These are phyloP conservation scores for Apiospora sp. DNA, from an alignment of 2,329 filamentous ascomycete species.

Conservation along the genomic window DNA sequence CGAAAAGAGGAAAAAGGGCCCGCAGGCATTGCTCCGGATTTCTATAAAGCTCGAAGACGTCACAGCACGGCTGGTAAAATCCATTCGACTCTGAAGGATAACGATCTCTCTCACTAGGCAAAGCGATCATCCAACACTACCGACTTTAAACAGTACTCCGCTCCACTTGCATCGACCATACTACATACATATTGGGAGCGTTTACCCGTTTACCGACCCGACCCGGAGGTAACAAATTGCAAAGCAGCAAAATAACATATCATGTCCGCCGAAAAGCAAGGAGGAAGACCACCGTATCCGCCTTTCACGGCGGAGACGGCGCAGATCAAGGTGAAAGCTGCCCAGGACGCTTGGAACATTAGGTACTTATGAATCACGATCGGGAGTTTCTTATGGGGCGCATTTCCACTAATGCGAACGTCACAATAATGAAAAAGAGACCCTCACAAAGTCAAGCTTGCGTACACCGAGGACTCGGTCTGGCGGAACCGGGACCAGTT, in stretches of 20 bases:
- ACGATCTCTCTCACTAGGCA: background rate
- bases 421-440: constrained; percentile 54
- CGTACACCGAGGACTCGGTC: constrained; percentile 78
- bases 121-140: background rate
- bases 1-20: background rate
- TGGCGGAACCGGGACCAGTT: constrained; percentile 83
- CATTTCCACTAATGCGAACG: background rate
- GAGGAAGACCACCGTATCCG: constrained; percentile 59
- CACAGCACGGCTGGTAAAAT: background rate
- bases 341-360: constrained; percentile 85
- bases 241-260: background rate
- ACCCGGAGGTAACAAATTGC: background rate
- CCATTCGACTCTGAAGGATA: background rate
- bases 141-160: background rate
- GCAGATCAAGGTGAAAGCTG: constrained; percentile 79
- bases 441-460: constrained; percentile 70
- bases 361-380: constrained; percentile 54
- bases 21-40: background rate
- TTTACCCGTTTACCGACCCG: background rate
- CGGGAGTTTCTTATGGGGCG: background rate
- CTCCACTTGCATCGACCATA: background rate
- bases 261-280: constrained; percentile 20
- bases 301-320: constrained; percentile 80
- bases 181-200: background rate
- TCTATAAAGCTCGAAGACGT: background rate